phyloP scores from a whole-genome alignment of 305 asterid genomes.

The Fraxinus floribunda region DNA sequence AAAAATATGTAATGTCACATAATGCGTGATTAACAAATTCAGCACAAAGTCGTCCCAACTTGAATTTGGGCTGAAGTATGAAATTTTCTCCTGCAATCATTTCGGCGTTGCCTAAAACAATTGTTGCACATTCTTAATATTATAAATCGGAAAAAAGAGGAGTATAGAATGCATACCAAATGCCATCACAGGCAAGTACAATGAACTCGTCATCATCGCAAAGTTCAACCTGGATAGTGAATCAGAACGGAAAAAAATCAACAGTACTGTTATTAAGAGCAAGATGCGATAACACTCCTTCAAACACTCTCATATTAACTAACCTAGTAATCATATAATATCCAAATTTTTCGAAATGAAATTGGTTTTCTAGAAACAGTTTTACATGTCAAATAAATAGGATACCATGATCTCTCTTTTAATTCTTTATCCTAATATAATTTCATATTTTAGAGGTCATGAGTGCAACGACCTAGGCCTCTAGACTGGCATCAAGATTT shows the following conservation, averaged over 20 bases:
- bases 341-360: background rate
- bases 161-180: conserved; percentile 65
- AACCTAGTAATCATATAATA: background rate
- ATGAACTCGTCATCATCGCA: conserved; percentile 90
- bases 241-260: conserved; percentile 23
- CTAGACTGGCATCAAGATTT: background rate
- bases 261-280: conserved; percentile 9
- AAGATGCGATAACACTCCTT: background rate
- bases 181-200: conserved; percentile 98
- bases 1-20: background rate
- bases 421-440: background rate
- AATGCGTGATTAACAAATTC: background rate
- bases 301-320: background rate
- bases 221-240: conserved; percentile 73
- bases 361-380: background rate
- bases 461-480: background rate
- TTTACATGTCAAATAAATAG: background rate
- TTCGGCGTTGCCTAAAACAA: background rate
- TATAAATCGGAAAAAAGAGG: background rate
- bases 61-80: background rate
- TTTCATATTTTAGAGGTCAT: background rate
- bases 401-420: background rate
- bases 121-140: background rate
- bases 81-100: background rate
- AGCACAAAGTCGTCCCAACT: background rate